Base-by-base conservation (phyloP, 257 asterid genomes). In the Osmanthus fragrans region DNA sequence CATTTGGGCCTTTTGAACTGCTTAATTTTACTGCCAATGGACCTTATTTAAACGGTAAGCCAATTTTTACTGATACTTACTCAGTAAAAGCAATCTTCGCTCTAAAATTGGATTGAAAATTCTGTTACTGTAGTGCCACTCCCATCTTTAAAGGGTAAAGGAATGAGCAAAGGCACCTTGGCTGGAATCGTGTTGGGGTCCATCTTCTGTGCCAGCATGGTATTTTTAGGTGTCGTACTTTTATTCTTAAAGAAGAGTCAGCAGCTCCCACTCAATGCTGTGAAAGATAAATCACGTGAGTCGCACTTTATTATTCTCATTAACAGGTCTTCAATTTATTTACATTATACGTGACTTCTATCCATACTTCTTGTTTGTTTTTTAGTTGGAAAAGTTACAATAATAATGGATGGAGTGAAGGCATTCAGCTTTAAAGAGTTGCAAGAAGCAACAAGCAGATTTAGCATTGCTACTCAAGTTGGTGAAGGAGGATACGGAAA, bases 401-500 rank as follows among this genome's bases (percentile, higher is more conserved):
- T 88, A 86, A 76, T 84, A 77, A 83, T 86, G 82, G 94, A 89
- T 18, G 94, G 94, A 36, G 83, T 89, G 77, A 86, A 86, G 87
- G 80, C 89, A 19, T 77, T 86, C 75, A 63, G 80, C 76, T 88
- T 87, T 58, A 84, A 82, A 82, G 90, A 80, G 15, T 45, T 89
- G 86, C 82, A 68, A 65, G 54, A 23, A 51, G 88, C 90, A 16
- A 86, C 89, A 1, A 64, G 42, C 79, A 40, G 65, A 71, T 89
- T 89, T 80, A 77, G 73, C 81, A 71, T 72, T 39, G n/a, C 79
- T 29, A 63, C 84, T 79, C 88, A 84, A 79, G 84, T 88, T 30
- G 94, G 94, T 9, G 89, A 86, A 80, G 94, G 94, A 75, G 94
- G 94, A 37, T 89, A 89, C 3, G 94, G 92, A 5, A 89, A 87